Conservation (phyloP, 345 rosid species). For the Physaria fendleri region DNA sequence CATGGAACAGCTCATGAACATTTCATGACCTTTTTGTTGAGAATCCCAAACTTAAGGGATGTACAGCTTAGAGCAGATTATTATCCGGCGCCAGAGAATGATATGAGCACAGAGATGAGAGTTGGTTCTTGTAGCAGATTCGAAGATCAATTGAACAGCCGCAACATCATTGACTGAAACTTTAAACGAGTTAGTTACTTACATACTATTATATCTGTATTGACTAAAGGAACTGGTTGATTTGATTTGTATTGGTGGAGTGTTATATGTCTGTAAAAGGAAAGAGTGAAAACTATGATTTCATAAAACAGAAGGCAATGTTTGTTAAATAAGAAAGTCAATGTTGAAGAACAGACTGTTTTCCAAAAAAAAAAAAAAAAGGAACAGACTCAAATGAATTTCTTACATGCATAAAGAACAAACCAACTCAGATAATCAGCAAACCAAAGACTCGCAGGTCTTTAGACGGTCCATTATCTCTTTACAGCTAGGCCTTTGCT, state of each 20-base stretch:
- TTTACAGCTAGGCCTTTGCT: conserved; percentile 66
- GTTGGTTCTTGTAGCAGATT: conserved; percentile 73
- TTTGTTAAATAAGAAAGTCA: neutral
- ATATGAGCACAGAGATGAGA: conserved; percentile 88
- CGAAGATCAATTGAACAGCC: conserved; percentile 65
- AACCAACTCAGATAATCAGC: conserved; percentile 21
- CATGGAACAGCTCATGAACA: conserved; percentile 94
- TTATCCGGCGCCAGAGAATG: conserved; percentile 92
- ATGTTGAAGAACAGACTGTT: too few species aligned
- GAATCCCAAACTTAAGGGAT: conserved; percentile 56
- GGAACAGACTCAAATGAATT: too few species aligned
- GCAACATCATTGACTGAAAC: conserved; percentile 48
- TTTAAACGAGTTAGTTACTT: neutral
- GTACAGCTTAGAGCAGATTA: conserved; percentile 87
- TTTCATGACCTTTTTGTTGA: conserved; percentile 72
- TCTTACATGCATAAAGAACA: neutral
- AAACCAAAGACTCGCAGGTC: conserved; percentile 48
- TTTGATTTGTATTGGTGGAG: neutral
- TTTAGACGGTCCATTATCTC: conserved; percentile 58
- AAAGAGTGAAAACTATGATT: conserved; percentile 7
- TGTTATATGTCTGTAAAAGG: conserved; percentile 22
- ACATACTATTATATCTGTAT: neutral
- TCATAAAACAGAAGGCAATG: neutral
- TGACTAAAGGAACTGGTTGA: neutral
- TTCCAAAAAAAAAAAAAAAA: too few species aligned